A percentile compares a stretch with the other conserved stretches of the same genome.
These are phyloP conservation scores for Clarireedia monteithiana DNA, from an alignment of 2,329 filamentous ascomycete species.

Conservation along the genomic window DNA sequence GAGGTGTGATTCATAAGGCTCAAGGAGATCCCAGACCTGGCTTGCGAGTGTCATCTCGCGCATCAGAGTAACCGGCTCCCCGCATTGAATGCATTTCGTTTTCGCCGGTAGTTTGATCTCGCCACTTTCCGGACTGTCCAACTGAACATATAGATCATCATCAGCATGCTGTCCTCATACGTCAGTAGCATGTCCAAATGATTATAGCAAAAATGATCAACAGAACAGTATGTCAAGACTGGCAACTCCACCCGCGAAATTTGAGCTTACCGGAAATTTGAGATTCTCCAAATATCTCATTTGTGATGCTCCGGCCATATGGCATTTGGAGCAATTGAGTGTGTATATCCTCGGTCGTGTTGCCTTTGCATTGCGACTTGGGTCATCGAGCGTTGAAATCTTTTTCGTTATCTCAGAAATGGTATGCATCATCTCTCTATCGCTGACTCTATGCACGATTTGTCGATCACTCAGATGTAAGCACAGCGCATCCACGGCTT, in stretches of 20 bases:
- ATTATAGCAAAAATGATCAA: neutral
- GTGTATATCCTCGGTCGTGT: conserved; percentile 30
- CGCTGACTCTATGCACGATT: conserved; percentile 33
- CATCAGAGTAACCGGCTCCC: conserved; percentile 29
- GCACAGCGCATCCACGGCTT: conserved; percentile 32
- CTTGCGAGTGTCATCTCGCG: conserved; percentile 32
- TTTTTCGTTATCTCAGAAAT: conserved; percentile 31
- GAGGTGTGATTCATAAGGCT: conserved; percentile 31
- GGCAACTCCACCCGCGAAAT: neutral
- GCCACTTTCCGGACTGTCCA: conserved; percentile 13
- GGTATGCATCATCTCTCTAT: conserved; percentile 31
- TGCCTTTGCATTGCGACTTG: conserved; percentile 25
- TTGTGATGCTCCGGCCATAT: conserved; percentile 32
- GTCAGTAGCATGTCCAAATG: neutral
- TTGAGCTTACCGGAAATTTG: conserved; percentile 25
- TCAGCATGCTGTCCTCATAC: conserved; percentile 5
- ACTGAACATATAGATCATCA: conserved; percentile 13
- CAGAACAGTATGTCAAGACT: neutral
- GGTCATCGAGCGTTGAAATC: conserved; percentile 32
- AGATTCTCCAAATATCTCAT: conserved; percentile 25
- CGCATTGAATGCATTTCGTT: conserved; percentile 31
- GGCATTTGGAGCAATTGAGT: conserved; percentile 32
- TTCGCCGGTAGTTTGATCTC: conserved; percentile 23
- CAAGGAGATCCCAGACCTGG: conserved; percentile 32
- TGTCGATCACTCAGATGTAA: conserved; percentile 30